Base-by-base conservation (phyloP, 176 grass and related monocot genomes). In the Elymus sibiricus region DNA sequence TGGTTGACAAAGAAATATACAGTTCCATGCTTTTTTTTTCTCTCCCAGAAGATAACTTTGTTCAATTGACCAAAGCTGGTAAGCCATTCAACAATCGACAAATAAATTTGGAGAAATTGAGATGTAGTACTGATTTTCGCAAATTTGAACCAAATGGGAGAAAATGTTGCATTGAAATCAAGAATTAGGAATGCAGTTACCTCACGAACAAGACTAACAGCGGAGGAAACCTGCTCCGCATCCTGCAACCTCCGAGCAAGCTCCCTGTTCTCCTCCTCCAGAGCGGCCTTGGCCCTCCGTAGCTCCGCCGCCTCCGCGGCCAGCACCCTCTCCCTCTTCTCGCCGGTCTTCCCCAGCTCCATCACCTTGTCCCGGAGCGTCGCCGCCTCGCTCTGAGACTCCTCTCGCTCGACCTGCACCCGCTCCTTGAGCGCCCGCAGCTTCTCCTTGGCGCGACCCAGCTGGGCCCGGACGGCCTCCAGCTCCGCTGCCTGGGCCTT, bases 231-330 rank as follows among this genome's bases (percentile, higher is more conserved):
- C 12, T 81, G 65, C 69, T 95, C 35, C 6, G 87, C 89, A 47
- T 83, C 87, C 76, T 89, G 92, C 43, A 96, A 14, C 63, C 74
- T 76, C 27, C 79, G 87, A 5, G 86, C 87, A 40, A 99, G 90
- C 63, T 92, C 92, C 55, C 81, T 31, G 22, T 93, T 99, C 67
- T 91, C 90, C 79, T 90, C 84, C 86, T 90, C 87, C 72, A 96
- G 82, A 43, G 58, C 86, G 28, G 85, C 83, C 69, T 94, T 99
- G 22, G 78, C 62, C 76, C 67, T 84, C 80, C 85, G 79, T 39
- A 98, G 94, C 37, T 85, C 66, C 5, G 85, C 81, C 43, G 82
- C 72, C 72, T 98, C 93, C 8, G 62, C 88, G 67, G 73, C 92
- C 85, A 94, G 63, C 32, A 62, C 82, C 42, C 12, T 39, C n/a